These are phyloP conservation scores for Saussurea involucrata DNA, from an alignment of 129 eudicot species.

Conservation along the genomic window DNA sequence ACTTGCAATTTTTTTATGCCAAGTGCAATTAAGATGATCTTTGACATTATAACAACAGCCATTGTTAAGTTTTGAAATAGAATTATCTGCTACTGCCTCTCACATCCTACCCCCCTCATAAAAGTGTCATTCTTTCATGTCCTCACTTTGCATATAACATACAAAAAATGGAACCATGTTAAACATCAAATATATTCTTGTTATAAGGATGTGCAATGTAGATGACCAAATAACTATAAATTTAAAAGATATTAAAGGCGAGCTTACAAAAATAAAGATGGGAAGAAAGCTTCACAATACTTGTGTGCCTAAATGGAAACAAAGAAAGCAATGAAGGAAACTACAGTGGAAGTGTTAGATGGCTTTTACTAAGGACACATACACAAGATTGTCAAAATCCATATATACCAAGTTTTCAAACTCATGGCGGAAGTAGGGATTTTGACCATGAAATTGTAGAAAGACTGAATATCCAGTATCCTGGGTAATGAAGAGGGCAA, in stretches of 20 bases:
- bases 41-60: background rate
- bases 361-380: background rate
- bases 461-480: background rate
- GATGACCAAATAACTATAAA: background rate
- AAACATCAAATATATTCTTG: background rate
- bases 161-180: background rate
- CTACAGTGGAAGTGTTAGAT: background rate
- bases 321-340: background rate
- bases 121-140: background rate
- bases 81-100: background rate
- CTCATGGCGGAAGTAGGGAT: background rate
- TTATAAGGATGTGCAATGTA: background rate
- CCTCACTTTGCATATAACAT: background rate
- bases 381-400: background rate
- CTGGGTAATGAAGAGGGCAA: background rate
- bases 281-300: background rate
- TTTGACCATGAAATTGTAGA: background rate
- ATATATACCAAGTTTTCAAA: background rate
- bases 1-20: background rate
- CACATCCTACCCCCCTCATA: background rate
- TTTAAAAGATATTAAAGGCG: background rate
- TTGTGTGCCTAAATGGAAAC: background rate
- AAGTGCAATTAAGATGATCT: background rate
- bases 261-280: background rate
- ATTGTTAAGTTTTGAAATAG: background rate